Percentiles rank a stretch among this genome's conserved stretches.
phyloP scores from a whole-genome alignment of 139 green algal species.

The Tetradesmus lagerheimii region DNA sequence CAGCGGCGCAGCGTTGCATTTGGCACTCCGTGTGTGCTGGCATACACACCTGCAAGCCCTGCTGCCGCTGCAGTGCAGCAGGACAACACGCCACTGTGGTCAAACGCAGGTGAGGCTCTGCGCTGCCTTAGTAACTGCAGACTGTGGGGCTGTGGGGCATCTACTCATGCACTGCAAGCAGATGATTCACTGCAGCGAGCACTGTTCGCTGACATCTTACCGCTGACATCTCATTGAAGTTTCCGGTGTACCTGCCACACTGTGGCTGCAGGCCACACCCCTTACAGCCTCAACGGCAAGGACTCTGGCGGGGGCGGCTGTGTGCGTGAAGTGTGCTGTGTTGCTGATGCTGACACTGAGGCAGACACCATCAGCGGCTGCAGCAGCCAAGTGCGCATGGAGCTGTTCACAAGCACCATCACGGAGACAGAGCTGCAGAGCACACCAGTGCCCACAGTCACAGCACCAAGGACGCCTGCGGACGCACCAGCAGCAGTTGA shows the following conservation, averaged over 20 bases:
- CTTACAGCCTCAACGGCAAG: constrained; percentile 37
- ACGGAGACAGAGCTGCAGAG: not conserved
- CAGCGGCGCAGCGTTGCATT: constrained; percentile 17
- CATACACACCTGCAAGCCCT: constrained; percentile 25
- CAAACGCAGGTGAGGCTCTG: constrained; percentile 25
- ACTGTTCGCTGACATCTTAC: not conserved
- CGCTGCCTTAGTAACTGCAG: not conserved
- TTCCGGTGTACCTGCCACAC: too few species aligned
- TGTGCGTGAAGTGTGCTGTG: constrained; percentile 6
- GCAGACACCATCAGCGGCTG: not conserved
- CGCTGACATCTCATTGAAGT: not conserved
- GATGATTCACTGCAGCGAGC: too few species aligned
- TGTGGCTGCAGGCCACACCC: constrained; percentile 32
- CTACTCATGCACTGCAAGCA: not conserved
- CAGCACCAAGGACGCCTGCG: not conserved
- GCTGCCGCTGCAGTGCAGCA: not conserved
- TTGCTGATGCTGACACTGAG: not conserved
- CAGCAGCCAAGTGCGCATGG: not conserved
- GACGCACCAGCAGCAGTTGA: not conserved
- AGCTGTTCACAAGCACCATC: constrained; percentile 25
- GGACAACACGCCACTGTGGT: constrained; percentile 41
- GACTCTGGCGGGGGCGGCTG: not conserved
- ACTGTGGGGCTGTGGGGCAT: not conserved
- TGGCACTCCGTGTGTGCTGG: constrained; percentile 34
- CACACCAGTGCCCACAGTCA: not conserved